Evolutionary conservation across 1,284 basidiomycete species (phyloP).

Genomic region (Sporisorium iseilematis-ciliati): DNA sequence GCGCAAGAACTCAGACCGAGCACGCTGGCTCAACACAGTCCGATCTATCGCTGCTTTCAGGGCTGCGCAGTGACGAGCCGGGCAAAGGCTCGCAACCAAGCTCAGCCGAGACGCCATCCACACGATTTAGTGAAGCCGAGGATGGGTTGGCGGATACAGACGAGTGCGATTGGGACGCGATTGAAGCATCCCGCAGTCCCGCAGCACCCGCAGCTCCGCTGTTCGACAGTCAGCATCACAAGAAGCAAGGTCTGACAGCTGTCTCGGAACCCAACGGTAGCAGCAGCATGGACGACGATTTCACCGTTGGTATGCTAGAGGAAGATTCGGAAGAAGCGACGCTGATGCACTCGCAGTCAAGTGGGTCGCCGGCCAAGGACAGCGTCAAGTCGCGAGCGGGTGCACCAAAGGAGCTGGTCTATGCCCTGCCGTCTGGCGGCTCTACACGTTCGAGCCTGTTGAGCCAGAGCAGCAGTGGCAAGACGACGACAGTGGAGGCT

Average conservation of each 20-base stretch:
- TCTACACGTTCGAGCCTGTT: slow-evolving; percentile 42
- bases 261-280: not conserved
- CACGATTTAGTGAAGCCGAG: slow-evolving; percentile 41
- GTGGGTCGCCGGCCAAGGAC: slow-evolving; percentile 5
- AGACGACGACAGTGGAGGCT: slow-evolving; percentile 12
- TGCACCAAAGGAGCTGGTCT: slow-evolving; percentile 27
- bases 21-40: slow-evolving; percentile 18
- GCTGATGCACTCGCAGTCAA: slow-evolving; percentile 9
- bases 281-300: slow-evolving; percentile 40
- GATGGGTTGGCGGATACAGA: slow-evolving; percentile 18
- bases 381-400: not conserved
- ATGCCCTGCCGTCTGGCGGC: slow-evolving; percentile 31
- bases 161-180: slow-evolving; percentile 44
- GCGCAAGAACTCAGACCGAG: slow-evolving; percentile 3
- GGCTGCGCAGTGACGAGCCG: slow-evolving; percentile 25
- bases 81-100: slow-evolving; percentile 33
- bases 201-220: slow-evolving; percentile 10
- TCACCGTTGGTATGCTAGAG: slow-evolving; percentile 41
- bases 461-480: slow-evolving; percentile 37
- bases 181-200: slow-evolving; percentile 33
- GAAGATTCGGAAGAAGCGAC: slow-evolving; percentile 28
- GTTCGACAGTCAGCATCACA: slow-evolving; percentile 6
- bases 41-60: slow-evolving; percentile 29
- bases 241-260: not conserved
- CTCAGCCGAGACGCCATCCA: slow-evolving; percentile 46